Evolutionary conservation across 2,329 filamentous ascomycete genomes (phyloP), one percentile per base, ranked within the genome.

Genomic region (Penicillium frequentans): DNA sequence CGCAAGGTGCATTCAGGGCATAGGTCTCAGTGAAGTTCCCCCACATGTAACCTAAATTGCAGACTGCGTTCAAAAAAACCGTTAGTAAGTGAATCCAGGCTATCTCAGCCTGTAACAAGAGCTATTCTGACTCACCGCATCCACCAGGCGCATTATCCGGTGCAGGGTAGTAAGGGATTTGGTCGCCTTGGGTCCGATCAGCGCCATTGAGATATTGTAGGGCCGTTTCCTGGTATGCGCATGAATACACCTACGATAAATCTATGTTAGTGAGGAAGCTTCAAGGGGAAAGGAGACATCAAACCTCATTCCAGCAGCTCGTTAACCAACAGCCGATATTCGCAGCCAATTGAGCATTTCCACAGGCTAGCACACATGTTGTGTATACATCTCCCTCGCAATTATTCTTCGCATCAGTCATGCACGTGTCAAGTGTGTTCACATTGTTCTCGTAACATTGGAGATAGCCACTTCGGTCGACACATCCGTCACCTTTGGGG

Each of bases 401-500:
- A 37, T 5, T 8, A 9, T 37, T 10, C 23, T 46, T 47, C 14
- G 51, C 51, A 26, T 53, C 19, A n/a, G 13, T 47, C 51, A 53
- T 45, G n/a, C 51, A 53, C 7, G 14, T n/a, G 1, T 3, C n/a
- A 27, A 58, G 47, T 14, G 31, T 21, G n/a, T 58, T 42, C 16
- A n/a, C 39, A 47, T 58, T 58, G 10, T 52, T 33, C 13, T 51
- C n/a, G 27, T 58, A 58, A 35, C 56, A 58, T n/a, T 58, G 52
- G 14, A 58, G 56, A 58, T 58, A 58, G 24, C 52, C 56, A 47
- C 52, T 58, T 39, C 52, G 56, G 35, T 58, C 56, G 29, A 58
- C 56, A 48, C 56, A 58, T 16, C 56, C 56, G 13, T 58, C n/a
- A 26, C 56, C 56, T 13, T 33, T 47, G n/a, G 56, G 56, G 19